These are phyloP conservation scores for Penstemon barbatus DNA, from an alignment of 257 asterid species.

Conservation along the genomic window DNA sequence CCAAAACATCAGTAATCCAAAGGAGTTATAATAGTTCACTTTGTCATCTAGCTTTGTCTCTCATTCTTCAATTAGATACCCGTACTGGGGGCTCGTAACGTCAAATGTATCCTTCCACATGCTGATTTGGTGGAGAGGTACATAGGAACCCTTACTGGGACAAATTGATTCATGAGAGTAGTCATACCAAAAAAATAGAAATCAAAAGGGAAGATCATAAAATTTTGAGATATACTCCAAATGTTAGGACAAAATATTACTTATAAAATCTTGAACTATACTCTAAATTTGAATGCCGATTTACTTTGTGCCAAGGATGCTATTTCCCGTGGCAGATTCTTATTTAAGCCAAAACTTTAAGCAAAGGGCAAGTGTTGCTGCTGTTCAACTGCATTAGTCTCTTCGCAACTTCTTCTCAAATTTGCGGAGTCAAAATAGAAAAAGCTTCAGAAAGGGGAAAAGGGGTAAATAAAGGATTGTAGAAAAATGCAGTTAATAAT, in stretches of 20 bases:
- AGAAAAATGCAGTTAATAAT: conserved; percentile 15
- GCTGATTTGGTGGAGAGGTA: conserved; percentile 70
- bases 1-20: conserved; percentile 8
- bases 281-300: too few relatives aligned
- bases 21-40: conserved; percentile 37
- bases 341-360: conserved; percentile 59
- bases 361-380: conserved; percentile 50
- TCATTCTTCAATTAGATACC: conserved; percentile 44
- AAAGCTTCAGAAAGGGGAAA: neutral
- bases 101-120: conserved; percentile 81
- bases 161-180: conserved; percentile 66
- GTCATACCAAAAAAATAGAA: conserved; percentile 53
- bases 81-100: conserved; percentile 45
- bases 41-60: conserved; percentile 57
- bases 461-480: neutral
- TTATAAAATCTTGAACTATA: too few relatives aligned
- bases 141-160: conserved; percentile 61
- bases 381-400: conserved; percentile 58
- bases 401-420: conserved; percentile 85
- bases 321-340: conserved; percentile 40
- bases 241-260: too few relatives aligned
- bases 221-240: too few relatives aligned
- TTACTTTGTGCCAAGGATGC: conserved; percentile 32
- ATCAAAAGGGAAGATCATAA: neutral
- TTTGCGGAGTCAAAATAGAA: conserved; percentile 51